Base-by-base conservation (phyloP, 106 monocot genomes). In the Iris macrosiphon region DNA sequence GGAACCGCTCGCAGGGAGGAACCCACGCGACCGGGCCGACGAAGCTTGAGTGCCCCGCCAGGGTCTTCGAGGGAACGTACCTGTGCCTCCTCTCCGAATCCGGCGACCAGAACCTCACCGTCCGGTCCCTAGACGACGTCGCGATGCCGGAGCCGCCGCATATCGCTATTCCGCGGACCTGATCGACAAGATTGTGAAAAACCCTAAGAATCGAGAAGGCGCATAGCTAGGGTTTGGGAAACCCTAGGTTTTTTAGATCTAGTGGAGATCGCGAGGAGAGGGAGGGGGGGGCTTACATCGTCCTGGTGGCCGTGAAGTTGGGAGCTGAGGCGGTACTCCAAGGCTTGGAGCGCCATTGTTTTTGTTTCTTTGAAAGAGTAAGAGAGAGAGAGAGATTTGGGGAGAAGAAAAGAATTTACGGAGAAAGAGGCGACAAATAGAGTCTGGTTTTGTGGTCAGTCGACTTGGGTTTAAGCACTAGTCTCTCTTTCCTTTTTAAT, bases 1-100 rank as follows among this genome's bases (percentile, higher is more conserved):
- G 60, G 9, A 96, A 80, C 11, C 55, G 63, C 11, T 89, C 89
- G 4, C 53, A 41, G 0, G 89, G 89, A 40, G 82, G 67, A 6
- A 96, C 64, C 89, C 89, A 96, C 10, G 86, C 89, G 19, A 96
- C 8, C 0, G 85, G 96, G 1, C 96, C 96, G 2, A 96, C 89
- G 63, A 89, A 96, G 62, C 96, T 86, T n/a, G 86, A 71, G 34
- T 89, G 89, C 3, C 96, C 96, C 0, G 52, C 79, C 15, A 96
- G 42, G 5, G 82, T 83, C 56, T 83, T 89, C 12, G 72, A 77
- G 2, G 69, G 70, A 28, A 58, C 54, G 48, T 77, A 90, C 20
- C 65, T 31, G 29, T 63, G 49, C 33, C 72, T 74, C 44, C 43
- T 62, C n/a, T 69, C 67, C 0, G 79, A 69, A 61, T 90, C 86